Evolutionary conservation across 176 grass and related monocot species (phyloP), one percentile per base, ranked within the genome.

Genomic region (Poa pratensis): DNA sequence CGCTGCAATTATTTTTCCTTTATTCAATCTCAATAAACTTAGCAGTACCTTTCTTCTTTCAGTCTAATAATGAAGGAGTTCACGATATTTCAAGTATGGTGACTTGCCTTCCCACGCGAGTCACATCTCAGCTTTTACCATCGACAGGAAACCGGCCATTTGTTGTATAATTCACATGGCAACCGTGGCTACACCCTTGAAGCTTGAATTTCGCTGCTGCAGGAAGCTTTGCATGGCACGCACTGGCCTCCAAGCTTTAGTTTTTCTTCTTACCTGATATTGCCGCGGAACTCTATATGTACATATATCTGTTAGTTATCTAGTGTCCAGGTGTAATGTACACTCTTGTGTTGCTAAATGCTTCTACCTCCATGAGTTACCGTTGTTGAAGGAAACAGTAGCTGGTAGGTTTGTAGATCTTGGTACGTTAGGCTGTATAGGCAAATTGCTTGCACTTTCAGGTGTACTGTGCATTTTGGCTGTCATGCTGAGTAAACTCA

Each of bases 291-390:
- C 40, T 78, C 22, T n/a, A 18, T 77, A 54, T 86, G 83, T 82
- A 90, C 83, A 90, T 90, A 86, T 90, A 82, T 82, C 30, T 90
- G 83, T 90, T 82, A 60, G 73, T 90, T 86, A 90, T 82, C 64
- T 17, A 82, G 58, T 34, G 62, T 48, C 24, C 19, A 76, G 75
- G 26, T 65, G 62, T 32, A 65, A 28, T 43, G 14, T 53, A 72
- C 0, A 15, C 27, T 7, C 3, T 67, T 58, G 49, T 78, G 63
- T 49, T 51, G 63, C 62, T 40, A 60, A 87, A 69, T 82, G 80
- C 28, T 61, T 82, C 51, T 30, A 70, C 37, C 40, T 58, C 20
- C 50, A 46, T 40, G 8, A 77, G n/a, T 69, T 35, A 51, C 3
- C 3, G 22, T 12, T 30, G 19, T 39, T 50, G 39, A 19, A 15